Conservation (phyloP, 371 early-diverging fungal genomes). For the Apophysomyces trapeziformis region DNA sequence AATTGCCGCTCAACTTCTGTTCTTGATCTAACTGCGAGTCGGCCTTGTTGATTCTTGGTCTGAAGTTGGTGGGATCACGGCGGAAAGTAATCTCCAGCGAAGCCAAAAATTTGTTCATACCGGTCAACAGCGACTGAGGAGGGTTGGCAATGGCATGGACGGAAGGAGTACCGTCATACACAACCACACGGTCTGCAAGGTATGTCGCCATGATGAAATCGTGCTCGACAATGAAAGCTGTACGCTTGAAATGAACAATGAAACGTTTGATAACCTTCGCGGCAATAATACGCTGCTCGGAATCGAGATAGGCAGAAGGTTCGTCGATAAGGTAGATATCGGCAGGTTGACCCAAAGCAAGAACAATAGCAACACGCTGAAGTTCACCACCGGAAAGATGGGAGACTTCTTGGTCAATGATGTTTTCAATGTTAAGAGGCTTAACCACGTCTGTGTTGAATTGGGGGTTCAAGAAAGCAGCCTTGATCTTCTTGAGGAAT, state of each 20-base stretch:
- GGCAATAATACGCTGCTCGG: constrained; percentile 99
- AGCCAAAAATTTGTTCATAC: constrained; percentile 99
- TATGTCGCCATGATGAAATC: constrained; percentile 99
- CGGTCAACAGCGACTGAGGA: constrained; percentile 92
- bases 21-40: constrained; percentile 98
- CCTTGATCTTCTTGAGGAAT: constrained; percentile 93
- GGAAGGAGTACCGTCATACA: constrained; percentile 96
- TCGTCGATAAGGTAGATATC: constrained; percentile 99
- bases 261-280: constrained; percentile 99
- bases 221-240: constrained; percentile 99
- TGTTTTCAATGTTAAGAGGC: constrained; percentile 93
- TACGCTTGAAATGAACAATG: constrained; percentile 97
- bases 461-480: constrained; percentile 92
- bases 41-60: constrained; percentile 99
- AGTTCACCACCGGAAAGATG: constrained; percentile 99
- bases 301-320: constrained; percentile 99
- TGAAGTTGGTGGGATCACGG: constrained; percentile 98
- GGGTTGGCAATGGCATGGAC: constrained; percentile 84
- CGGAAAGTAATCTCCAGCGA: constrained; percentile 98
- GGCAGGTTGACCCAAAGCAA: constrained; percentile 96
- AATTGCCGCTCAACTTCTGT: constrained; percentile 95
- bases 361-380: constrained; percentile 98
- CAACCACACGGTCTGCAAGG: constrained; percentile 98
- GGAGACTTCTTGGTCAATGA: constrained; percentile 93
- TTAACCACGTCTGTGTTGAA: constrained; percentile 99